These are phyloP conservation scores for Rhododendron ovatum DNA, from an alignment of 148 eudicot genomes.

Conservation along the genomic window DNA sequence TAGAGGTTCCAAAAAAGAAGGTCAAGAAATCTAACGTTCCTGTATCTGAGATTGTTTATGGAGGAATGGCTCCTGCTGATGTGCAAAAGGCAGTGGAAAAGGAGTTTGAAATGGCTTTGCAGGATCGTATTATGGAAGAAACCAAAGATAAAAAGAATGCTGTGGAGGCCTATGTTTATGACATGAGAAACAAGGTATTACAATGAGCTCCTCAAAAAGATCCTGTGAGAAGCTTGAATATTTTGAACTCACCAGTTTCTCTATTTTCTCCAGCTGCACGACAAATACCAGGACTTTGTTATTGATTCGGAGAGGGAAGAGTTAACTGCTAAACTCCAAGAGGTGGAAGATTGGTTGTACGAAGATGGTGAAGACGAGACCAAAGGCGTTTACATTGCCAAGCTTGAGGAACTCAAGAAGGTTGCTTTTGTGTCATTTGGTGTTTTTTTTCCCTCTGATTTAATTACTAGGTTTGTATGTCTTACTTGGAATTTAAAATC, in stretches of 20 bases:
- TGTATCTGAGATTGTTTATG: slow-evolving; percentile 62
- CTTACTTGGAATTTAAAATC: neutral
- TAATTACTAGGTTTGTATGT: neutral
- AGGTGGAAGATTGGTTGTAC: slow-evolving; percentile 91
- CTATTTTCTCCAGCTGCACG: slow-evolving; percentile 50
- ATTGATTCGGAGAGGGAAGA: slow-evolving; percentile 68
- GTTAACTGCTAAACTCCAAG: slow-evolving; percentile 62
- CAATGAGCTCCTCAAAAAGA: neutral
- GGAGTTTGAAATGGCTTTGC: slow-evolving; percentile 96
- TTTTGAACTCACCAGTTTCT: neutral
- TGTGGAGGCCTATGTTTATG: slow-evolving; percentile 89
- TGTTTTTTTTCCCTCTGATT: neutral
- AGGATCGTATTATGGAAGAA: slow-evolving; percentile 91
- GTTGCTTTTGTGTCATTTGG: slow-evolving; percentile 20
- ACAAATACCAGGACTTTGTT: slow-evolving; percentile 73
- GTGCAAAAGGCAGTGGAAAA: slow-evolving; percentile 82
- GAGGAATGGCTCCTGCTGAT: slow-evolving; percentile 54
- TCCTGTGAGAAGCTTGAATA: neutral
- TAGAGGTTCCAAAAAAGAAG: slow-evolving; percentile 78
- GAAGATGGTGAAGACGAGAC: slow-evolving; percentile 97
- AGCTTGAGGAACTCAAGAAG: slow-evolving; percentile 92
- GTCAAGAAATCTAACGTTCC: slow-evolving; percentile 65
- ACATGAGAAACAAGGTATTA: slow-evolving; percentile 82
- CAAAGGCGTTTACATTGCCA: slow-evolving; percentile 82
- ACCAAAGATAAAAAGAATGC: slow-evolving; percentile 89